A percentile compares a stretch with the other conserved stretches of the same genome.
These are phyloP conservation scores for Omphalotus guepiniiformis DNA, from an alignment of 768 basidiomycete species.

Conservation along the genomic window DNA sequence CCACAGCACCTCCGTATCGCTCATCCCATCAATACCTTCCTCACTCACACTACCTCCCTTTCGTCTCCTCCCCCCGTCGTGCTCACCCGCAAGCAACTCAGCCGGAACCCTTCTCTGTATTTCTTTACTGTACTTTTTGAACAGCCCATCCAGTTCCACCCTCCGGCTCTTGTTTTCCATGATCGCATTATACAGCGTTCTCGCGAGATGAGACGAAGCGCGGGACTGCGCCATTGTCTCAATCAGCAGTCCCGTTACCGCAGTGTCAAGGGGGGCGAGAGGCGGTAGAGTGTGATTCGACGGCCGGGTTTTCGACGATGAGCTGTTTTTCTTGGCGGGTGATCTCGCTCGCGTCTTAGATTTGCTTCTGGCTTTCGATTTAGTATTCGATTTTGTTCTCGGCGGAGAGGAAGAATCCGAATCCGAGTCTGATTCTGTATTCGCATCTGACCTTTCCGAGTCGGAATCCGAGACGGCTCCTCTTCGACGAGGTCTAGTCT, in stretches of 20 bases:
- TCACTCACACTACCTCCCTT: not conserved
- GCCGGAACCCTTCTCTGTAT: not conserved
- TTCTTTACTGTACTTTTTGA: slow-evolving; percentile 38
- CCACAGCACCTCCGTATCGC: slow-evolving; percentile 5
- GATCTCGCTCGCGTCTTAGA: no score
- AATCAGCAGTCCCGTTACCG: slow-evolving; percentile 63
- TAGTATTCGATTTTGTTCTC: no score
- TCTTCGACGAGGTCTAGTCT: no score
- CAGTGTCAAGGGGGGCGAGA: slow-evolving; percentile 26
- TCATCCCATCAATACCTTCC: slow-evolving; percentile 4
- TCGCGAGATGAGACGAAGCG: slow-evolving; percentile 58
- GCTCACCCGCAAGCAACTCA: not conserved
- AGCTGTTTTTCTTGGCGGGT: no score
- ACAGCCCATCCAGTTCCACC: no score
- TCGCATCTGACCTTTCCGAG: no score
- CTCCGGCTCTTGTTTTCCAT: slow-evolving; percentile 34
- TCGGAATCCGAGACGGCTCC: no score
- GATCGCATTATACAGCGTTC: slow-evolving; percentile 47
- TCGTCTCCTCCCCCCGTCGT: not conserved
- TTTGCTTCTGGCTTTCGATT: no score
- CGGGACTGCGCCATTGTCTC: slow-evolving; percentile 70
- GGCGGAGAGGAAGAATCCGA: no score
- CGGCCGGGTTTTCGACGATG: not conserved
- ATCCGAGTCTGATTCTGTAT: no score
- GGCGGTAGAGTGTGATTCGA: not conserved